phyloP scores from a whole-genome alignment of 2,329 filamentous ascomycete species.

The Cladosporium austrohemisphaericum region DNA sequence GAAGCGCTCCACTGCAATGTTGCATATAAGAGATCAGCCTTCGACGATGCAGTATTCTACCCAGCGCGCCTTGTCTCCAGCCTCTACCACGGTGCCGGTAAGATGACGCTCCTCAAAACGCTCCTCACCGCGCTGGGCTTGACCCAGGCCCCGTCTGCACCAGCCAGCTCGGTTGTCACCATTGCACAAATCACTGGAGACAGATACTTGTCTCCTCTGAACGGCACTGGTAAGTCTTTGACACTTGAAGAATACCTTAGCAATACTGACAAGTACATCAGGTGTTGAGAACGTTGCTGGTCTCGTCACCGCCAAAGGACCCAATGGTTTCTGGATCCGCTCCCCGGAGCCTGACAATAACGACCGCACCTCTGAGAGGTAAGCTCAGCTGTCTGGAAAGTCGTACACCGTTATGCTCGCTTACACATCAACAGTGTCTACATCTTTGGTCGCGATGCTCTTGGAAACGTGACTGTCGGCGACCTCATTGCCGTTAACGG shows the following conservation, averaged over 20 bases:
- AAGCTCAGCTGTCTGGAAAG: too few species aligned
- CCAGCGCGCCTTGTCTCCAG: too few species aligned
- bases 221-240: conserved; percentile 2
- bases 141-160: not conserved
- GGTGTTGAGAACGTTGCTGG: conserved; percentile 47
- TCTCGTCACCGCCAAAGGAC: conserved; percentile 61
- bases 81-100: too few species aligned
- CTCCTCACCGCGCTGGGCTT: conserved; percentile 3
- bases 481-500: conserved; percentile 61
- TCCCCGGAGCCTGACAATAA: conserved; percentile 57
- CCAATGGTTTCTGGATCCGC: conserved; percentile 61
- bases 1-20: not conserved
- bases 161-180: conserved; percentile 12
- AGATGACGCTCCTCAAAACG: conserved; percentile 10
- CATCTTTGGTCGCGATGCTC: conserved; percentile 55
- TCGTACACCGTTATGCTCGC: too few species aligned
- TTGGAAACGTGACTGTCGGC: conserved; percentile 55
- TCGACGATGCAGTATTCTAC: too few species aligned
- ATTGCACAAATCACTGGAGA: conserved; percentile 60
- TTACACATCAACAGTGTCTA: conserved; percentile 55
- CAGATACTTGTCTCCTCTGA: conserved; percentile 55
- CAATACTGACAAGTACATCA: conserved; percentile 49
- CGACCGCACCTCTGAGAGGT: conserved; percentile 53
- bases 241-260: conserved; percentile 40
- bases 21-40: conserved; percentile 6